Base-by-base conservation (phyloP, 805 yeast genomes). In the Zygosaccharomyces rouxii region DNA sequence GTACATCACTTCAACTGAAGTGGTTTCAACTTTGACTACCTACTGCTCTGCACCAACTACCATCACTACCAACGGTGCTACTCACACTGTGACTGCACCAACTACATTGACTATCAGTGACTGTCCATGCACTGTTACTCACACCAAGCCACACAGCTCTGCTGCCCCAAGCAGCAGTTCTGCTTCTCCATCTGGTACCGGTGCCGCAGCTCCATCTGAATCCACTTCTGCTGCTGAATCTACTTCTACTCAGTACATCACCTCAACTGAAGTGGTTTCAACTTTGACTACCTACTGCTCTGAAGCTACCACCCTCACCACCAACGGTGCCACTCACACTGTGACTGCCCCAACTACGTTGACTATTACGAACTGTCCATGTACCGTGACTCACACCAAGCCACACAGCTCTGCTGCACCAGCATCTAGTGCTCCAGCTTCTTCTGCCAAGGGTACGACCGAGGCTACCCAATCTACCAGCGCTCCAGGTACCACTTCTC, bases 261-360 rank as follows among this genome's bases (percentile, higher is more conserved):
- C 64, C 44, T 57, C 51, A 23, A 57, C 56, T 31, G 62, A 55
- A 55, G 82, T 81, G 55, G 87, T 84, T 64, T 80, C 87, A 62
- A 84, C 74, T 63, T 77, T 73, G 79, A 80, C 86, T 72, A 86
- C 95, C 60, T 86, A 83, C 84, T 86, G 95, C 73, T 95, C 95
- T 68, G 72, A 63, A 55, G 71, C 95, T 46, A 87, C 95, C 60
- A 71, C 77, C 52, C 62, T 86, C 53, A 75, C 73, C 55, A 79
- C 81, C 69, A 83, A 81, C 78, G 76, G 76, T 75, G 67, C 68
- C 67, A 84, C 92, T 65, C 77, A 80, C 80, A 80, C 86, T 55
- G 89, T 84, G 65, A 81, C 90, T 53, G 83, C 69, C 60, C 82
- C 92, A 53, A 85, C 92, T 68, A 86, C 95, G 58, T 71, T 88